These are phyloP conservation scores for Trifolium subterraneum DNA, from an alignment of 306 rosid genomes.

Conservation along the genomic window DNA sequence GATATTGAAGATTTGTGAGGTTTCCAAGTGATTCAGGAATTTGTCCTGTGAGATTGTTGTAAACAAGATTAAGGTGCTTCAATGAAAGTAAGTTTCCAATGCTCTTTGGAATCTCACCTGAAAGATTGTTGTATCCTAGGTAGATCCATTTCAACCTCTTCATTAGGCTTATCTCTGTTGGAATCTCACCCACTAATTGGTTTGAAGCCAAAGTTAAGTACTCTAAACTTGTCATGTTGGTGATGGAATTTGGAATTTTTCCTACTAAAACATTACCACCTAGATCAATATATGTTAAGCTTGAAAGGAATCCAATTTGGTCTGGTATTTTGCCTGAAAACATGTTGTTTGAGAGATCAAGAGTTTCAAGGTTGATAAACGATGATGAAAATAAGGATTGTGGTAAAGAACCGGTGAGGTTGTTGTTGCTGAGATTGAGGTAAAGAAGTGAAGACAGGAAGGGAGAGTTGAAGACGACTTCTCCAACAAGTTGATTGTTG, in stretches of 20 bases:
- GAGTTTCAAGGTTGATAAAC: conserved; percentile 50
- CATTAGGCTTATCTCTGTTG: conserved; percentile 55
- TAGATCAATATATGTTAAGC: conserved; percentile 69
- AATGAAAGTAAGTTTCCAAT: conserved; percentile 61
- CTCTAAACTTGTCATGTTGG: conserved; percentile 60
- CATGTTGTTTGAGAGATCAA: conserved; percentile 94
- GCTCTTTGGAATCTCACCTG: conserved; percentile 74
- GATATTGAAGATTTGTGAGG: conserved; percentile 66
- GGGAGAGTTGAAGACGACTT: conserved; percentile 33
- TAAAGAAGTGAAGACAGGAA: conserved; percentile 51
- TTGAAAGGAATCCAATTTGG: conserved; percentile 58
- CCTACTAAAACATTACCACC: conserved; percentile 84
- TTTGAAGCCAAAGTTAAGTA: conserved; percentile 85
- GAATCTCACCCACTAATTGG: conserved; percentile 70
- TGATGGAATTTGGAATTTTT: conserved; percentile 65
- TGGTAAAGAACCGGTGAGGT: conserved; percentile 76
- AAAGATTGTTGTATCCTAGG: conserved; percentile 85
- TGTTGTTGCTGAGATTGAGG: conserved; percentile 88
- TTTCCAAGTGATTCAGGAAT: conserved; percentile 75
- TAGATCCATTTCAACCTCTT: conserved; percentile 78
- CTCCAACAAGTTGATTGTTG: conserved; percentile 68
- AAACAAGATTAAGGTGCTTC: conserved; percentile 85
- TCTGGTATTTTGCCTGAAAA: conserved; percentile 68
- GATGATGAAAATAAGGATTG: conserved; percentile 49
- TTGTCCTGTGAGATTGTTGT: conserved; percentile 78